Evolutionary conservation across 2,329 filamentous ascomycete genomes (phyloP).

Genomic region (Trichophyton schoenleinii): DNA sequence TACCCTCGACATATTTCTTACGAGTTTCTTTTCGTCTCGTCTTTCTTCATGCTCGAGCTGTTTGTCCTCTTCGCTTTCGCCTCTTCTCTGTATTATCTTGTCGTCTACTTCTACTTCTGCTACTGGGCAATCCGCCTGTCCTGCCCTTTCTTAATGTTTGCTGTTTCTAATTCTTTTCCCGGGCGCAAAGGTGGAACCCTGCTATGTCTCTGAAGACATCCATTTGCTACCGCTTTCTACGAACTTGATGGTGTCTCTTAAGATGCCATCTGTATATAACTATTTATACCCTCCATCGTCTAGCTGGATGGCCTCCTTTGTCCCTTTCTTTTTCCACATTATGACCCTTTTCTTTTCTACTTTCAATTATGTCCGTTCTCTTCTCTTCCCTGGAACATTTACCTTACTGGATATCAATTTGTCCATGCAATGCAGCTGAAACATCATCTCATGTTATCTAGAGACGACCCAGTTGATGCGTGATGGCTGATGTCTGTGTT

Average conservation of each 20-base stretch:
- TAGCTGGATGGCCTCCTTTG: background rate
- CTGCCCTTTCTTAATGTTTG: background rate
- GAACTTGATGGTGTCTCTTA: background rate
- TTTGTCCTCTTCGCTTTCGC: background rate
- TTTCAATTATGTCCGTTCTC: background rate
- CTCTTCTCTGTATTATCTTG: background rate
- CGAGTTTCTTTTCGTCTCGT: slow-evolving; percentile 1
- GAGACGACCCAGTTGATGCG: background rate
- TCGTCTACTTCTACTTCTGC: background rate
- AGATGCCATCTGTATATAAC: background rate
- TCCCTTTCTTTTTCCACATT: background rate
- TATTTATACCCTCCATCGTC: background rate
- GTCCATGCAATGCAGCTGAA: background rate
- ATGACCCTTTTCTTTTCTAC: background rate
- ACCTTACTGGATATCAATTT: background rate
- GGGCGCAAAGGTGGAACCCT: background rate
- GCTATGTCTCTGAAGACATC: background rate
- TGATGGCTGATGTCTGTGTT: background rate
- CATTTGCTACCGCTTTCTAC: background rate
- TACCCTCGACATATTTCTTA: background rate
- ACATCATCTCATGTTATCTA: background rate
- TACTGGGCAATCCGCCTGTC: background rate
- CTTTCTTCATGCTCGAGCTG: background rate
- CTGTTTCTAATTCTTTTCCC: background rate
- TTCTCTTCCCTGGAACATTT: background rate